Base-by-base conservation (phyloP, 2,329 filamentous ascomycete species). In the Corniculantispora saksenae region DNA sequence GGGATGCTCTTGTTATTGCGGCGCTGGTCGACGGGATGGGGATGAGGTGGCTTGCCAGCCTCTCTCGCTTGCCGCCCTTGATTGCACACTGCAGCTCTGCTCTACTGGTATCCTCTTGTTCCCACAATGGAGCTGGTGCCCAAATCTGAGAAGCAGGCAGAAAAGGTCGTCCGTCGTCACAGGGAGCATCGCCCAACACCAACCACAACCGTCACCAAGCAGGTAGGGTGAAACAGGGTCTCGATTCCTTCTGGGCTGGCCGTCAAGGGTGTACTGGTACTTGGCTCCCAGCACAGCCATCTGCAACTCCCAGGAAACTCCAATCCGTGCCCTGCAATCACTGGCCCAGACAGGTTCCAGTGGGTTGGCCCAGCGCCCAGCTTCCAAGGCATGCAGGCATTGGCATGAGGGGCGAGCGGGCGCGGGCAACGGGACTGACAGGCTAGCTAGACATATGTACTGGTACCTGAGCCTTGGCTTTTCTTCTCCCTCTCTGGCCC, bases 311-410 rank as follows among this genome's bases (percentile, higher is more conserved):
- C 40, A 17, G 47, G 2, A 38, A 15, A 56, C 23, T 9, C 38
- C 29, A 50, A 27, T 45, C 10, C 9, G 13, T 23, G 23, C 13
- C 23, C 29, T 32, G 38, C 17, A 43, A 43, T 15, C 38, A 15
- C 12, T 43, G 29, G 10, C 32, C 32, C 58, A 53, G 35, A 21
- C 47, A 12, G 23, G 45, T 25, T 38, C 27, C 45, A 19, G 27
- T 25, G 57, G n/a, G 29, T 25, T 21, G 10, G 29, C 29, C n/a
- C 32, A 40, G 45, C 29, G 29, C 57, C 58, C 32, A 13, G 23
- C 58, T 61, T 61, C 32, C 58, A 53, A 29, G 47, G 47, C 48
- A 53, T 13, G 47, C 23, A 35, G 8, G 47, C 23, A 61, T 40
- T 45, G 32, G 35, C 47, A 61, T 48, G 27, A 43, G 15, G 27